Conservation (phyloP, 2,329 filamentous ascomycete genomes). For the Cladosporium austrohemisphaericum region DNA sequence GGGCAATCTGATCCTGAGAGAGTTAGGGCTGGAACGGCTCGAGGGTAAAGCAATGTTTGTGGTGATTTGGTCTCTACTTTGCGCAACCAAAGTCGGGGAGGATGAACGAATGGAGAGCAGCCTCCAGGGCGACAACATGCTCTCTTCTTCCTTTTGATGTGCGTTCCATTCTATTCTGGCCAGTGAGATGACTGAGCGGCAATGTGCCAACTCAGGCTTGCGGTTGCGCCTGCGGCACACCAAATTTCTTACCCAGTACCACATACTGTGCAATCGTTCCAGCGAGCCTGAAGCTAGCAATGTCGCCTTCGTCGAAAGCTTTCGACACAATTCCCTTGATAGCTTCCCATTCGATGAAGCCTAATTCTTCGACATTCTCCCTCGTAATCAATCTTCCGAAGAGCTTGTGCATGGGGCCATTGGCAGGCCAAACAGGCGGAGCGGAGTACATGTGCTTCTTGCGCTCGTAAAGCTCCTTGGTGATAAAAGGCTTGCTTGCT, state of each 20-base stretch:
- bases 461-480: slow-evolving; percentile 24
- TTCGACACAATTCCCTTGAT: neutral
- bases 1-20: neutral
- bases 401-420: slow-evolving; percentile 22
- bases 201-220: too few species aligned
- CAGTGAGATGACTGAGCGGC: too few species aligned
- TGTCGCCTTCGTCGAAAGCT: neutral
- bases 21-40: neutral
- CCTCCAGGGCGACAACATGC: neutral
- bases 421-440: slow-evolving; percentile 21
- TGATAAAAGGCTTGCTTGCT: slow-evolving; percentile 26
- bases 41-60: neutral
- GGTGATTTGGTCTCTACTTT: neutral
- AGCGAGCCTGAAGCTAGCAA: neutral
- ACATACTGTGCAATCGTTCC: slow-evolving; percentile 1
- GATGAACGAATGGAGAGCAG: neutral
- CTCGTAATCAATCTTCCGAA: slow-evolving; percentile 21
- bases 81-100: neutral
- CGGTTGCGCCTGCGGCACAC: neutral
- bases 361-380: slow-evolving; percentile 27
- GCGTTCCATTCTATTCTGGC: too few species aligned
- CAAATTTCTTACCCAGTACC: neutral
- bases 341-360: slow-evolving; percentile 27
- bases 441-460: slow-evolving; percentile 26
- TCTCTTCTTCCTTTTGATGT: too few species aligned